These are phyloP conservation scores for Macrophomina pseudophaseolina DNA, from an alignment of 2,329 filamentous ascomycete genomes.

Conservation along the genomic window DNA sequence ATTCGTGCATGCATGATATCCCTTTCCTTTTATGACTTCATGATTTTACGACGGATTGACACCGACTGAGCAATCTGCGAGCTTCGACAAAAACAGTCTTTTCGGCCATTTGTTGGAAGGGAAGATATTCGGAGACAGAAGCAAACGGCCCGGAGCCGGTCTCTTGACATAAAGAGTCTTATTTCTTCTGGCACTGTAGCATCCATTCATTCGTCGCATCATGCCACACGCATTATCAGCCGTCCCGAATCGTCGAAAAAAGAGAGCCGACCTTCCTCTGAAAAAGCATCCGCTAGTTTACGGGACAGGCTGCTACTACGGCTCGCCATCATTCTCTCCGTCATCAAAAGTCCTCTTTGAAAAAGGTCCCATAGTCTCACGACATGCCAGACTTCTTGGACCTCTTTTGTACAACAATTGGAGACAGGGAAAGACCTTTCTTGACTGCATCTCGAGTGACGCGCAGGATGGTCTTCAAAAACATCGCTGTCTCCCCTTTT, in stretches of 20 bases:
- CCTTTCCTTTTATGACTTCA: constrained; percentile 10
- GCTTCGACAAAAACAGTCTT: constrained; percentile 16
- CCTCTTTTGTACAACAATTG: constrained; percentile 20
- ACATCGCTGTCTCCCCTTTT: neutral
- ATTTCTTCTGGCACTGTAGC: neutral
- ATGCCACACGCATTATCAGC: neutral
- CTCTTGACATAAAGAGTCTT: constrained; percentile 18
- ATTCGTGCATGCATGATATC: neutral
- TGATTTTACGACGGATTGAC: constrained; percentile 14
- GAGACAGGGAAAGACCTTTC: constrained; percentile 8
- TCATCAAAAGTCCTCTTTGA: constrained; percentile 10
- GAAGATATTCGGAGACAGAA: neutral
- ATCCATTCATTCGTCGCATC: neutral
- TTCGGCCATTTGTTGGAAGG: neutral
- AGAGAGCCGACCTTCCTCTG: neutral
- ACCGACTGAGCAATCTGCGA: neutral
- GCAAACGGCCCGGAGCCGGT: constrained; percentile 5
- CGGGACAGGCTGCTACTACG: constrained; percentile 13
- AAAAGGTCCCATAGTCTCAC: neutral
- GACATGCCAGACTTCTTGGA: neutral
- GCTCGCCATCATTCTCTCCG: constrained; percentile 1
- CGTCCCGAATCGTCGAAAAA: constrained; percentile 11
- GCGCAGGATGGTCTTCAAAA: neutral
- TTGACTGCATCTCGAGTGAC: neutral
- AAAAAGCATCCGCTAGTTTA: neutral